Conservation (phyloP, 345 rosid species). For the Microcos paniculata region DNA sequence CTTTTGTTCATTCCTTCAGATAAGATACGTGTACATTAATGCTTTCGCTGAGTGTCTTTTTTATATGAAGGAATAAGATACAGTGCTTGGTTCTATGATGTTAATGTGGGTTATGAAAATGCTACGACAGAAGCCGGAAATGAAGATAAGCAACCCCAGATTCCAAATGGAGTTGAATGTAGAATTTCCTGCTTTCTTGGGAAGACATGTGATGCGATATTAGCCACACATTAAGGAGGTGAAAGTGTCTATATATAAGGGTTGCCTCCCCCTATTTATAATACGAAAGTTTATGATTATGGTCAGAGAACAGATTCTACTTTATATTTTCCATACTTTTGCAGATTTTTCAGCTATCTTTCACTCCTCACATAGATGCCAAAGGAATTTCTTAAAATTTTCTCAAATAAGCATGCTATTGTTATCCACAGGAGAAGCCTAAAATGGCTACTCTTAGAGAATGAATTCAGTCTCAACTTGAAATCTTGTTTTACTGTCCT, state of each 20-base stretch:
- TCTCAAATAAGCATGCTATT: slow-evolving; percentile 73
- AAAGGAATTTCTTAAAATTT: slow-evolving; percentile 86
- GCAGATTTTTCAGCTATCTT: slow-evolving; percentile 89
- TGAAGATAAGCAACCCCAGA: slow-evolving; percentile 88
- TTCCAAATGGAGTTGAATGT: slow-evolving; percentile 48
- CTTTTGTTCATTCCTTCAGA: too few relatives aligned
- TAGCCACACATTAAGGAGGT: too few relatives aligned
- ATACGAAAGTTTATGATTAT: too few relatives aligned
- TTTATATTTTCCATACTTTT: too few relatives aligned
- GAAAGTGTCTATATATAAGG: too few relatives aligned
- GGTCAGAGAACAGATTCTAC: too few relatives aligned
- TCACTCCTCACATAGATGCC: slow-evolving; percentile 92
- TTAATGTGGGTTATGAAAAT: slow-evolving; percentile 6
- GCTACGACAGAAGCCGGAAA: slow-evolving; percentile 77
- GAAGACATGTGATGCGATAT: too few relatives aligned
- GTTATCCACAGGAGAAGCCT: slow-evolving; percentile 95
- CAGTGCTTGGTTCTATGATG: not conserved
- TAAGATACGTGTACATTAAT: slow-evolving; percentile 16
- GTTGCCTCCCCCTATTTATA: too few relatives aligned
- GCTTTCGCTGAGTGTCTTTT: slow-evolving; percentile 2
- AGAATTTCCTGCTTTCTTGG: slow-evolving; percentile 67
- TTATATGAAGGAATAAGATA: not conserved
- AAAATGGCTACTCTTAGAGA: slow-evolving; percentile 76
- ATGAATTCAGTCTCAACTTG: slow-evolving; percentile 65
- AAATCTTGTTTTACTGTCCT: slow-evolving; percentile 68